Base-by-base conservation (phyloP, 2,329 filamentous ascomycete genomes). In the Zelopaecilomyces penicillatus region DNA sequence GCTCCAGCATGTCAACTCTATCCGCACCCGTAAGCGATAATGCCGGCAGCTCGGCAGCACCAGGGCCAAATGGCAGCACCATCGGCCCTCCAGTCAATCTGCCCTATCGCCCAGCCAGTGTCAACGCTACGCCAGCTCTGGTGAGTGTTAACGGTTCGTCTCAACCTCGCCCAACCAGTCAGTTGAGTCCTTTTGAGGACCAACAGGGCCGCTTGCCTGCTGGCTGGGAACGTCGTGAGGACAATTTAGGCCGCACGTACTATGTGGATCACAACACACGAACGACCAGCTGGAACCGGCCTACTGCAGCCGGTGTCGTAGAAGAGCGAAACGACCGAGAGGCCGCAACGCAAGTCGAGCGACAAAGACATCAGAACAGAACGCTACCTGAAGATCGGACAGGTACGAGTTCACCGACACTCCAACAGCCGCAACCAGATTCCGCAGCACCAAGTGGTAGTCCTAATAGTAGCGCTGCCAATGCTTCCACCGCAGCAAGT, bases 251-350 rank as follows among this genome's bases (percentile, higher is more conserved):
- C 42, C 80, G 93, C 57, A 97, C 91, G 26, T 98, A 98, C 63
- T 98, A 97, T 62, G 93, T 98, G 42, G 93, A 98, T 60, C 93
- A 97, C 64, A 97, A 97, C 64, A 95, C 90, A 5, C 78, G 93
- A 57, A 91, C 93, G 44, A 98, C 93, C 1, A 97, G 91, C 55
- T 98, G 93, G 93, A 91, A 87, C 55, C 76, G 93, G 48, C 93
- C 93, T 6, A 85, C 87, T 34, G 82, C 82, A 48, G 85, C 83
- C 57, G 90, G 83, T 49, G 82, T 85, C 38, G 81, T 80, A 40
- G 83, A 90, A 50, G 55, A 58, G 35, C 80, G 89, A 48, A 83
- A 74, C 52, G 85, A 89, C 54, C 78, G 91, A 63, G 90, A 95
- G 61, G 87, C 89, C 28, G 89, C 90, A 50, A 96, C 91, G 35